Base-by-base conservation (phyloP, 2,329 filamentous ascomycete species). In the Paraconiothyrium brasiliense region DNA sequence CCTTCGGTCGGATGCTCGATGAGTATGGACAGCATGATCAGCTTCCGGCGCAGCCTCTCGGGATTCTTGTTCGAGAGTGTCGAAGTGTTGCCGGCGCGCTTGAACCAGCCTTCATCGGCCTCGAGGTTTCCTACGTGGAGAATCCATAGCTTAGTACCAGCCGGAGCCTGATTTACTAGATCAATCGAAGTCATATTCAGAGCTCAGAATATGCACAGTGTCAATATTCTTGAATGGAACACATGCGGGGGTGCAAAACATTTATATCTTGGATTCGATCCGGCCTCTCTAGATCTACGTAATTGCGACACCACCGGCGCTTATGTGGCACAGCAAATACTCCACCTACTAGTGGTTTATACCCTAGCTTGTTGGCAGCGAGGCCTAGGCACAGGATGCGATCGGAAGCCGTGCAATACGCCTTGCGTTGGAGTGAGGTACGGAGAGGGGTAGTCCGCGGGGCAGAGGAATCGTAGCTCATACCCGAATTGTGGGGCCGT, bases 141-240 rank as follows among this genome's bases (percentile, higher is more conserved):
- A 64, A 76, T 74, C 74, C 74, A 78, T 66, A 78, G 55, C 59
- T 78, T 79, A 2, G 75, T 79, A 47, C 74, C 76, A 37, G 48
- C 44, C 9, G 61, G 61, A 30, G 61, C 61, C 52, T 61, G 46
- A 37, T 61, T 64, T 9, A 64, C 32, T 14, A 61, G 46, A 49
- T 63, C 61, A 7, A 58, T 13, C 5, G 61, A 60, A 44, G 47
- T 34, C 57, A 59, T 62, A 22, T 20, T 51, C 6, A 11, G 8
- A 44, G 9, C 11, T 11, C 46, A 10, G 27, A 52, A 30, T 6
- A 24, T 27, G 11, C 11, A 39, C 6, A 54, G 43, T 50, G 13
- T 14, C n/a, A 16, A 10, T n/a, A 14, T 9, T 7, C 14, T 7
- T 9, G n/a, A 32, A 14, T 2, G 20, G 13, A 48, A 6, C 6